Evolutionary conservation across 2,329 filamentous ascomycete species (phyloP), one percentile per base, ranked within the genome.

Genomic region (Phyllosticta citrichinensis): DNA sequence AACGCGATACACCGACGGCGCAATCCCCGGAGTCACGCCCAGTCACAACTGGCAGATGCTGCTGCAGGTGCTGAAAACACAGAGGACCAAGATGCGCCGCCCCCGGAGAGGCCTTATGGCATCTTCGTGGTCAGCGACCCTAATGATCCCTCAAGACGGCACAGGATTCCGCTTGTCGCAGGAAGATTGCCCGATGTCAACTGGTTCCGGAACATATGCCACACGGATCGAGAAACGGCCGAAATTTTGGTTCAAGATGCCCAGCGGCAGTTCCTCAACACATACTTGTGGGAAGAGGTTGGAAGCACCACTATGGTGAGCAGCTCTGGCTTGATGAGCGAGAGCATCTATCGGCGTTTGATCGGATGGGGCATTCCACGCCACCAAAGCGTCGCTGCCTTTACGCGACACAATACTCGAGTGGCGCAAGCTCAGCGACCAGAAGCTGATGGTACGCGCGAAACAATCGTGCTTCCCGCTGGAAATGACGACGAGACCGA

Each of bases 1-100:
- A 89, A 88, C 71, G 87, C 87, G 11, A 70, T 89, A 47, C 84
- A 86, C 63, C 81, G 82, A 55, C 69, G 74, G 33, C 77, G 77
- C 24, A 69, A 73, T 3, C 66, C 66, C 40, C 61, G 74, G 74
- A 60, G 53, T 30, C 58, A 53, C 58, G n/a, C 53, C 40, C 58
- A 54, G 40, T 56, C 58, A 25, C 52, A 52, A 10, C 58, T 5
- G 35, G 27, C 52, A 22, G 51, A 58, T 5, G 51, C 33, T 14
- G 50, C 40, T 19, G 22, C 20, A 10, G 17, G 22, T 3, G 19
- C 56, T 5, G 25, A 33, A 4, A 10, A 33, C 14, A 27, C 30
- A 20, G 61, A 53, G 2, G 33, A 51, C 27, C 6, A n/a, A 51
- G 10, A 53, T 14, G 12, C 22, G 1, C 19, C 27, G 2, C 57